Evolutionary conservation across 2,329 filamentous ascomycete species (phyloP).

Genomic region (Septoria linicola): DNA sequence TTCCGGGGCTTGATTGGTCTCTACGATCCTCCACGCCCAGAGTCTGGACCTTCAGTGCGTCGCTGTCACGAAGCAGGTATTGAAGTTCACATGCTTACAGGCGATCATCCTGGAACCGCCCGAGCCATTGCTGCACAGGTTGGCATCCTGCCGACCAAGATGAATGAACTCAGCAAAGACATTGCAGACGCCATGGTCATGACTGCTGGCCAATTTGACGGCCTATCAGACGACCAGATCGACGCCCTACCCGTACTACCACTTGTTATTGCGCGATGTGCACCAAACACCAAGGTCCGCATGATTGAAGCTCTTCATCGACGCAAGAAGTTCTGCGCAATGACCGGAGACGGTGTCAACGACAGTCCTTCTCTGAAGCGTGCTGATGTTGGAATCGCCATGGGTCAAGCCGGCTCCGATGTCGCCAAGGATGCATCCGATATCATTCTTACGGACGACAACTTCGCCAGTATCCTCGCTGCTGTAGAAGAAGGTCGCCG

Average conservation of each 20-base stretch:
- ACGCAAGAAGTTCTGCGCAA: slow-evolving; percentile 72
- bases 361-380: slow-evolving; percentile 78
- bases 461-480: slow-evolving; percentile 81
- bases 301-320: slow-evolving; percentile 88
- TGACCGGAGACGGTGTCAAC: slow-evolving; percentile 88
- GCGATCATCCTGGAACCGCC: slow-evolving; percentile 76
- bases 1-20: slow-evolving; percentile 83
- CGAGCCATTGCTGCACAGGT: slow-evolving; percentile 76
- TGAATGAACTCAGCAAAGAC: slow-evolving; percentile 58
- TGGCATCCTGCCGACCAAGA: slow-evolving; percentile 67
- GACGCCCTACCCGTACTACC: slow-evolving; percentile 72
- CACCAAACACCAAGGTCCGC: slow-evolving; percentile 80
- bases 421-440: slow-evolving; percentile 80
- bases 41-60: slow-evolving; percentile 70
- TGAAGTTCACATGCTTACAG: slow-evolving; percentile 79
- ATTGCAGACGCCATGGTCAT: slow-evolving; percentile 70
- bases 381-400: slow-evolving; percentile 83
- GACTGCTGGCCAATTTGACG: slow-evolving; percentile 62
- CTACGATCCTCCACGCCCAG: slow-evolving; percentile 80
- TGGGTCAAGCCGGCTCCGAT: slow-evolving; percentile 80
- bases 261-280: slow-evolving; percentile 78
- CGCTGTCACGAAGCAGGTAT: slow-evolving; percentile 73
- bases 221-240: slow-evolving; percentile 70
- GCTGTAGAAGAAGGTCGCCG: slow-evolving; percentile 79
- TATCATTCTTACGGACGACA: slow-evolving; percentile 85